Conservation (phyloP, 2,329 filamentous ascomycete species). For the Penicillium sp. region DNA sequence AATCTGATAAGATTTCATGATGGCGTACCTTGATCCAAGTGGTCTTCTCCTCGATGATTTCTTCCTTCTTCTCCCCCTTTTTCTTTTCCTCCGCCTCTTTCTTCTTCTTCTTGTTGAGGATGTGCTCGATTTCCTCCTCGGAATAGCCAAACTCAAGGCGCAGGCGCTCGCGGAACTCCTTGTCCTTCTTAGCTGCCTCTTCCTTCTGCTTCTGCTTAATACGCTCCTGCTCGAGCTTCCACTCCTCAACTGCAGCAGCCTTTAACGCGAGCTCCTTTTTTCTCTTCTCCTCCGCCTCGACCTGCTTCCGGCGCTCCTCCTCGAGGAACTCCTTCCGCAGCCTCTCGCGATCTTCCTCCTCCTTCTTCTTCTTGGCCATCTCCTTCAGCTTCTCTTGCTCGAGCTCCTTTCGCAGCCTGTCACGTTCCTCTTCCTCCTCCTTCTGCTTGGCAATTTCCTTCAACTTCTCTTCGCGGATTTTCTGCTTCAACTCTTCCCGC, state of each 20-base stretch:
- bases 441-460: slow-evolving; percentile 36
- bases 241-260: slow-evolving; percentile 45
- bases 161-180: slow-evolving; percentile 41
- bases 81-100: slow-evolving; percentile 28
- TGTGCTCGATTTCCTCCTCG: slow-evolving; percentile 46
- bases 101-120: slow-evolving; percentile 44
- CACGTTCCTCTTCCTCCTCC: slow-evolving; percentile 38
- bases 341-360: slow-evolving; percentile 51
- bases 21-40: slow-evolving; percentile 49
- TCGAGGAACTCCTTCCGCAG: slow-evolving; percentile 37
- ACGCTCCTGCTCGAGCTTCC: slow-evolving; percentile 37
- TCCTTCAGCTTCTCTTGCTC: slow-evolving; percentile 27
- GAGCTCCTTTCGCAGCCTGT: slow-evolving; percentile 1
- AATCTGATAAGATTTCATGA: not conserved
- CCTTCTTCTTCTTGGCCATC: slow-evolving; percentile 37
- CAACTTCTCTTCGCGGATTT: slow-evolving; percentile 34
- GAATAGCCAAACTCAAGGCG: slow-evolving; percentile 43
- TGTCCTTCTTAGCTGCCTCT: slow-evolving; percentile 33
- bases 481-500: slow-evolving; percentile 36
- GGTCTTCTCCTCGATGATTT: slow-evolving; percentile 31
- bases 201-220: slow-evolving; percentile 35
- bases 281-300: slow-evolving; percentile 35
- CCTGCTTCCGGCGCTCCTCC: slow-evolving; percentile 49
- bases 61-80: slow-evolving; percentile 37
- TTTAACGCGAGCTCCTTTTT: slow-evolving; percentile 39